phyloP scores from a whole-genome alignment of 768 basidiomycete species.

The Psilocybe subaeruginosa region DNA sequence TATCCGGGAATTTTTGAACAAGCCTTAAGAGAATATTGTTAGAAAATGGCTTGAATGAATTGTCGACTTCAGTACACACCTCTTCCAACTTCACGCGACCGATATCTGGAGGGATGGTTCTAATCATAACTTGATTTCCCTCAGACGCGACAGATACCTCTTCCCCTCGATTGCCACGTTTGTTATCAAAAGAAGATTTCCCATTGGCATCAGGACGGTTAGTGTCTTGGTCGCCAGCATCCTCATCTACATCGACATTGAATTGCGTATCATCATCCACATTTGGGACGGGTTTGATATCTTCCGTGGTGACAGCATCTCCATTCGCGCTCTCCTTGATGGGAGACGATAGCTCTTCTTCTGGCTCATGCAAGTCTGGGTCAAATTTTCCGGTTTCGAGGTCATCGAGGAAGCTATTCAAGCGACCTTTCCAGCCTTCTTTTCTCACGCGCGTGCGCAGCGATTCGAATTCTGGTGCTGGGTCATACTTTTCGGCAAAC shows the following conservation, averaged over 20 bases:
- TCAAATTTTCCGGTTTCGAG: constrained; percentile 88
- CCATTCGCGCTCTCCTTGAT: constrained; percentile 58
- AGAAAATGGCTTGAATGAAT: not conserved
- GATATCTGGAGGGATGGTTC: constrained; percentile 93
- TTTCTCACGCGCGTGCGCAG: constrained; percentile 80
- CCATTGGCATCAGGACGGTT: constrained; percentile 62
- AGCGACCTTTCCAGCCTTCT: constrained; percentile 81
- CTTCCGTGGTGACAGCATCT: constrained; percentile 48
- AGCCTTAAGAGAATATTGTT: constrained; percentile 47
- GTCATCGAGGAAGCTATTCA: constrained; percentile 75
- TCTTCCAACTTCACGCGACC: constrained; percentile 89
- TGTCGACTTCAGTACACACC: constrained; percentile 42
- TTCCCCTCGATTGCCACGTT: constrained; percentile 62
- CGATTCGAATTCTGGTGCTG: constrained; percentile 65
- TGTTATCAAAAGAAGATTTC: constrained; percentile 47
- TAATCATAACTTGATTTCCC: constrained; percentile 92
- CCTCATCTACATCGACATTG: constrained; percentile 73
- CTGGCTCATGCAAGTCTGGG: constrained; percentile 68
- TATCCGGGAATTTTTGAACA: constrained; percentile 80
- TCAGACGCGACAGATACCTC: constrained; percentile 75
- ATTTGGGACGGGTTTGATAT: constrained; percentile 46
- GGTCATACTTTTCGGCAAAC: constrained; percentile 97
- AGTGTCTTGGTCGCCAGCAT: constrained; percentile 61
- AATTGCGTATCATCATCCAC: constrained; percentile 80
- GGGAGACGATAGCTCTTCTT: constrained; percentile 51